Percentiles rank a stretch among this genome's conserved stretches.
These are phyloP conservation scores for Mycena sp. DNA, from an alignment of 1,284 basidiomycete species.

Conservation along the genomic window DNA sequence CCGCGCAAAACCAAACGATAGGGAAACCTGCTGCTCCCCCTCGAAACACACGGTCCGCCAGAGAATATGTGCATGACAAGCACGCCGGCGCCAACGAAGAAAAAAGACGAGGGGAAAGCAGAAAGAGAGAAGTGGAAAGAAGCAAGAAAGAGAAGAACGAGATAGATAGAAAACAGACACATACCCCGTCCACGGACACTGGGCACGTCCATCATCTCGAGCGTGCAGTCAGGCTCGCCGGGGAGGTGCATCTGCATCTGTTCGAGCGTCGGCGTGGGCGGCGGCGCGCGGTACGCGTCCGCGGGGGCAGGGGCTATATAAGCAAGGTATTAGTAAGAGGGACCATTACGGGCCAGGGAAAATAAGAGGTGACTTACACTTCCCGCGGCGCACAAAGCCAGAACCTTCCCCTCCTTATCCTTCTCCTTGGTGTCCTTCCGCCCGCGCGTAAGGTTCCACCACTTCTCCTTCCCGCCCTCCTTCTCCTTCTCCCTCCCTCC, in stretches of 20 bases:
- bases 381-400: conserved; percentile 44
- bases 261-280: conserved; percentile 33
- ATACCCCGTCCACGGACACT: conserved; percentile 18
- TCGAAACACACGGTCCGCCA: no score
- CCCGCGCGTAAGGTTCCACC: conserved; percentile 82
- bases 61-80: no score
- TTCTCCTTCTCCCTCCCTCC: conserved; percentile 42
- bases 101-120: no score
- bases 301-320: conserved; percentile 37
- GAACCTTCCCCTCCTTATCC: conserved; percentile 63
- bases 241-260: conserved; percentile 18
- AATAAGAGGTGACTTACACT: conserved; percentile 45
- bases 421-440: conserved; percentile 73
- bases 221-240: conserved; percentile 28
- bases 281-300: conserved; percentile 33
- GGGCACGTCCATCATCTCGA: conserved; percentile 31
- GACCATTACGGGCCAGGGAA: conserved; percentile 59
- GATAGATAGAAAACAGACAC: background rate
- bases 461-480: conserved; percentile 67
- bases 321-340: conserved; percentile 1
- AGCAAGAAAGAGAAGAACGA: no score
- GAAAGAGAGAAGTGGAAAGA: no score
- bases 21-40: no score
- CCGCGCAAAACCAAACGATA: no score
- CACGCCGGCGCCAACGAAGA: no score